Evolutionary conservation across 352 stramenopile species (phyloP), one percentile per base, ranked within the genome.

Genomic region (Aphanomyces stellatus): DNA sequence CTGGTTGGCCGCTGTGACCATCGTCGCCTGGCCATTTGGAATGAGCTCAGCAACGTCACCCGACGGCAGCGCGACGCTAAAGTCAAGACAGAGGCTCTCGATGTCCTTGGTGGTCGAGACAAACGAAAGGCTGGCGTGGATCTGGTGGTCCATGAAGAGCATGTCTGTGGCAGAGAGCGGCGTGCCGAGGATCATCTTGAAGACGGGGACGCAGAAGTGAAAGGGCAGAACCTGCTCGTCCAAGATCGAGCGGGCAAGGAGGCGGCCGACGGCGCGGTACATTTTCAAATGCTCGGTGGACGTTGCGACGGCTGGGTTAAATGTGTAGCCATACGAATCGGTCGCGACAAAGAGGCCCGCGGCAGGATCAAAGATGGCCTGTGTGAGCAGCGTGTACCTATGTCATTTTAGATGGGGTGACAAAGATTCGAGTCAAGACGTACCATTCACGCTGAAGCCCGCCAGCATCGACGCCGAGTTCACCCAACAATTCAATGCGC

Each of bases 1-100:
- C n/a, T 95, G 96, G 78, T 98, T 99, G 24, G 90, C 88, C 19
- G 85, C 87, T 0, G 95, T 99, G 41, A 99, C 96, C 49, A 93
- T 77, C 53, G 98, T 91, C 49, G 94, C 76, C 1, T 72, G 61
- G 25, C 96, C 96, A 46, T 83, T 82, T 22, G 86, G 83, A 73
- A 97, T 97, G 4, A 99, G 81, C 51, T 98, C 94, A 40, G 97
- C 75, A 33, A 77, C 75, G 6, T 78, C 69, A 1, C 77, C 88
- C 37, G 92, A 90, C 27, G 93, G 79, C 13, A 72, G 72, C 59
- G 82, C 77, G 28, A 88, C 74, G 28, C 78, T 88, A 69, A 93
- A 93, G 15, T 85, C 91, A 43, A 93, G 63, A 33, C 80, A 92
- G 17, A 93, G 53, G 3, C 74, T 51, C 31, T 83, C 82, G 4